phyloP scores from a whole-genome alignment of 345 rosid genomes.

The Boechera stricta region DNA sequence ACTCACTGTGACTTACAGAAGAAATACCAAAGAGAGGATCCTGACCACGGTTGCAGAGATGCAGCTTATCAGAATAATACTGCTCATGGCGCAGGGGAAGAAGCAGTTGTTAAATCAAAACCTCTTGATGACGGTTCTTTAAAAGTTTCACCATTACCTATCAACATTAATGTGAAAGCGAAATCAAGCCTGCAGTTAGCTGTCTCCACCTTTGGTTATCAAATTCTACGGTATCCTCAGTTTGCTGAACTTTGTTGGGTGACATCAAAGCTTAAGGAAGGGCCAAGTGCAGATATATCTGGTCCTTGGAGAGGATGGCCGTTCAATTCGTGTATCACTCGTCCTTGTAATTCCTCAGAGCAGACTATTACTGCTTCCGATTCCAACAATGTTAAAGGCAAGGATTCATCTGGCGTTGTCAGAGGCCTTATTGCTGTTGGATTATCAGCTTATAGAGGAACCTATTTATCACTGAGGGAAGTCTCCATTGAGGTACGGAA shows the following conservation, averaged over 20 bases:
- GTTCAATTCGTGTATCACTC: conserved; percentile 86
- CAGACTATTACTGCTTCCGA: conserved; percentile 49
- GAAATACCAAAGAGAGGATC: conserved; percentile 43
- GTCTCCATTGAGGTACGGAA: conserved; percentile 80
- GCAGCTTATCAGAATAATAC: conserved; percentile 30
- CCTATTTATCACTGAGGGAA: conserved; percentile 70
- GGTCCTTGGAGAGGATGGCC: conserved; percentile 98
- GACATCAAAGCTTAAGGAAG: conserved; percentile 90
- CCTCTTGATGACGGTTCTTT: conserved; percentile 47
- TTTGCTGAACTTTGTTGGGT: conserved; percentile 99
- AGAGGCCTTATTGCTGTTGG: conserved; percentile 92
- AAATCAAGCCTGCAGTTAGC: conserved; percentile 77
- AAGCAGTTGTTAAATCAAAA: conserved; percentile 43
- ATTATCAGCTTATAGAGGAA: conserved; percentile 79
- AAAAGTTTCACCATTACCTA: conserved; percentile 50
- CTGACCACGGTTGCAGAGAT: conserved; percentile 37
- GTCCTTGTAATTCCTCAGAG: conserved; percentile 61
- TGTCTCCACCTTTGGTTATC: conserved; percentile 81
- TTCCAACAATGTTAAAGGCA: conserved; percentile 61
- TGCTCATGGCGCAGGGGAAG: conserved; percentile 40
- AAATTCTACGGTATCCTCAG: conserved; percentile 86
- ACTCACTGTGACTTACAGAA: conserved; percentile 40
- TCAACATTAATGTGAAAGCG: conserved; percentile 61
- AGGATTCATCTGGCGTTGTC: conserved; percentile 68
- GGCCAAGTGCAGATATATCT: conserved; percentile 76